Conservation (phyloP, 257 asterid genomes). For the Craterostigma plantagineum region DNA sequence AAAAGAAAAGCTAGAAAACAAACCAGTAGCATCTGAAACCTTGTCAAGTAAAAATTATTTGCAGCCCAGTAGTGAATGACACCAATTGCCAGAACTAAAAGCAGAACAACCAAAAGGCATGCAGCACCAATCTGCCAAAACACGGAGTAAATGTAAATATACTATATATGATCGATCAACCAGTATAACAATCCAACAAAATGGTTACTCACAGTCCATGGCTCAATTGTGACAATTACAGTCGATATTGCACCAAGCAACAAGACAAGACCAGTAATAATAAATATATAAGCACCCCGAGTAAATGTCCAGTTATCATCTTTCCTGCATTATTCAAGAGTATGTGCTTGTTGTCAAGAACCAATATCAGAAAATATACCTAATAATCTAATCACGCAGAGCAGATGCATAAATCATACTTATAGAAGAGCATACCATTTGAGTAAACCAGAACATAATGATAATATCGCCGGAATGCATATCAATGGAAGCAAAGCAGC, state of each 20-base stretch:
- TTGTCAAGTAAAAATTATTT: constrained; percentile 90
- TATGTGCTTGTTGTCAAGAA: background rate
- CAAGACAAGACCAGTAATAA: constrained; percentile 61
- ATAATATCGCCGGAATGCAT: constrained; percentile 81
- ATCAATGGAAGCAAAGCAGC: constrained; percentile 91
- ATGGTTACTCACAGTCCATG: constrained; percentile 69
- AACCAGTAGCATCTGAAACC: constrained; percentile 79
- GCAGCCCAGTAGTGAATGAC: constrained; percentile 97
- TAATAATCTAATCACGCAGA: background rate
- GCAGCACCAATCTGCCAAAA: constrained; percentile 80
- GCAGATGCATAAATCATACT: constrained; percentile 6
- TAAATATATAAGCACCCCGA: constrained; percentile 72
- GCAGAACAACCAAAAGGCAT: constrained; percentile 79
- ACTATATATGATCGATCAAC: background rate
- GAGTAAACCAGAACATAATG: constrained; percentile 71
- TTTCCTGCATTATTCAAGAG: constrained; percentile 39
- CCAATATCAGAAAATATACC: background rate
- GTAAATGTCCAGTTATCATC: constrained; percentile 95
- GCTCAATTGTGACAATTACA: constrained; percentile 47
- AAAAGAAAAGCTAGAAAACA: constrained; percentile 89
- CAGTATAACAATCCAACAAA: background rate
- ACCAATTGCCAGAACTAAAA: constrained; percentile 81
- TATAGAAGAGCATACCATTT: constrained; percentile 57
- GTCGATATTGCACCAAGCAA: constrained; percentile 87
- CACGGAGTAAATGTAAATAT: background rate